Evolutionary conservation across 179 eudicot genomes (phyloP), one percentile per base, ranked within the genome.

Genomic region (Silene noctiflora): DNA sequence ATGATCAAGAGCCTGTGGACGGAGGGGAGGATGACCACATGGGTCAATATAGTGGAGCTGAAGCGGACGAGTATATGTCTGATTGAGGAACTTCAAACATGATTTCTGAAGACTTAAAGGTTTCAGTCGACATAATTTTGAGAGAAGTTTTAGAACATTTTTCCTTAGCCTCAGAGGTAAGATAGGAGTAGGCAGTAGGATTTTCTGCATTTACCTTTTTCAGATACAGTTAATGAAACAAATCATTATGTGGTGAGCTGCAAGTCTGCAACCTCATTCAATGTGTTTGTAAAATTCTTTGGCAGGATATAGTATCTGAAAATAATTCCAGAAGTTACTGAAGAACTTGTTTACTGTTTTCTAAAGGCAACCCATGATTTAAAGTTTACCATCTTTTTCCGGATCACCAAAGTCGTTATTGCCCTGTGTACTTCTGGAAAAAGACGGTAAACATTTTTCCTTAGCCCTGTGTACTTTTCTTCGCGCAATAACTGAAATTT

Each of bases 41-140:
- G 84, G 91, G 86, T 70, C 90, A 85, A 25, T 90, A 79, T 22
- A 91, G 97, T 22, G 94, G 82, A 44, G 91, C 75, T 7, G 91
- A 91, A 44, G 74, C 13, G 4, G 74, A 71, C 44, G 87, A 91
- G 51, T 80, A 88, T 39, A 69, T 82, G 79, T 91, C 92, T 31
- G 93, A 89, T 3, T 89, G 80, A 81, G 2, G 2, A 10, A 55
- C 33, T 10, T 22, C 55, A 39, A 59, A 63, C 76, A 21, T 31
- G 35, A 63, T 7, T 70, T 58, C 61, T 75, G 33, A 48, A 62
- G 67, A 69, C 72, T 48, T 29, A 1, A 10, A 20, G 17, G 8
- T 62, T 67, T 48, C 64, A 74, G 72, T 20, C 39, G 48, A 65
- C 66, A 65, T 75, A 69, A 62, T 77, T 61, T 67, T 67, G 69